A percentile compares a stretch with the other conserved stretches of the same genome.
phyloP scores from a whole-genome alignment of 1,139 yeast genomes.

The Yamadazyma friedrichii region DNA sequence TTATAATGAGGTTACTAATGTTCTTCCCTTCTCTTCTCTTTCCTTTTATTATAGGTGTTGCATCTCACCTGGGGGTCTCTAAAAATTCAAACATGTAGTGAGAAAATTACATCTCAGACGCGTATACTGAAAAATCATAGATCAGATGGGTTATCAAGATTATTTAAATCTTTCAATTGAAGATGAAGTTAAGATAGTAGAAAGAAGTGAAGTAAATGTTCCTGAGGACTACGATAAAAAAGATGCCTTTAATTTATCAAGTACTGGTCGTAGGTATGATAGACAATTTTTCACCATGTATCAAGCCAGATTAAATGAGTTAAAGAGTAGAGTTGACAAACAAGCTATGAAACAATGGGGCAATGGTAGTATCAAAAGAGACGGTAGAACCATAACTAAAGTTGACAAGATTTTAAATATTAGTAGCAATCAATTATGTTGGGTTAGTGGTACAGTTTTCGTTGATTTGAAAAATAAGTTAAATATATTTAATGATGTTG shows the following conservation, averaged over 20 bases:
- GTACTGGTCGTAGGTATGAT: conserved; percentile 49
- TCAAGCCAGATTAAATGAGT: conserved; percentile 54
- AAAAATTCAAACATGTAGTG: too few relatives aligned
- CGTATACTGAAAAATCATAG: neutral
- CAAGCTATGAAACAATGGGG: conserved; percentile 48
- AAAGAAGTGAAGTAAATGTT: neutral
- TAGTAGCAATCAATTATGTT: conserved; percentile 64
- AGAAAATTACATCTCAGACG: neutral
- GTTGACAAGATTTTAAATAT: conserved; percentile 78
- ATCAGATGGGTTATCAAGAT: conserved; percentile 7
- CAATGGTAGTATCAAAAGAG: conserved; percentile 38
- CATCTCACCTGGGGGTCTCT: too few relatives aligned
- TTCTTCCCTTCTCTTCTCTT: too few relatives aligned
- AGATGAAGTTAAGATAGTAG: neutral
- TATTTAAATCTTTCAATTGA: conserved; percentile 10
- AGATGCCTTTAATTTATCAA: conserved; percentile 18
- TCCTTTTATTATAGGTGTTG: too few relatives aligned
- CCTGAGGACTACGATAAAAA: conserved; percentile 16
- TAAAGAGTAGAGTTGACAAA: conserved; percentile 54
- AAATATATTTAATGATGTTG: conserved; percentile 79
- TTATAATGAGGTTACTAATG: neutral
- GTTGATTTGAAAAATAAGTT: conserved; percentile 84
- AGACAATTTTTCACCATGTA: conserved; percentile 78
- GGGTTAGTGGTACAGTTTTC: conserved; percentile 90
- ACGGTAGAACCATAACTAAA: conserved; percentile 31